Conservation (phyloP, 2,329 filamentous ascomycete genomes). For the Emmonsia crescens region DNA sequence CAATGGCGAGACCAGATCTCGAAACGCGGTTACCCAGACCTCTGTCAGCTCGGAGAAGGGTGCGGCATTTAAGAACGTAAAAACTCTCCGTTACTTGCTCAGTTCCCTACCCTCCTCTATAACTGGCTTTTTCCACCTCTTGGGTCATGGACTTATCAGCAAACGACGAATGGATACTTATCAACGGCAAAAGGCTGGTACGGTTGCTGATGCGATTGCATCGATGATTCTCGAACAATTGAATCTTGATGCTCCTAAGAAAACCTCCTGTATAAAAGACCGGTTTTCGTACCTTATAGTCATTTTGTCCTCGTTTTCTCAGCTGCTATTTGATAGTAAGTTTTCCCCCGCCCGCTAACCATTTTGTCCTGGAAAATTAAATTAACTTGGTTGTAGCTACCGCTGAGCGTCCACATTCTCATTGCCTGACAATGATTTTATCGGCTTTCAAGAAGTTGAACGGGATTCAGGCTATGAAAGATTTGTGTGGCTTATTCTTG, state of each 20-base stretch:
- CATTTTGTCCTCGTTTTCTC: slow-evolving; percentile 64
- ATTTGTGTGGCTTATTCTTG: slow-evolving; percentile 59
- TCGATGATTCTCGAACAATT: slow-evolving; percentile 60
- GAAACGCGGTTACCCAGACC: slow-evolving; percentile 9
- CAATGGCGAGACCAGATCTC: slow-evolving; percentile 14
- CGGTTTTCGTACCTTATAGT: slow-evolving; percentile 70
- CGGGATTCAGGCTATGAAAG: slow-evolving; percentile 63
- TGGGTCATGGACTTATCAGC: slow-evolving; percentile 70
- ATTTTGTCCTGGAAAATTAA: neutral
- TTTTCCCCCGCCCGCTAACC: slow-evolving; percentile 12
- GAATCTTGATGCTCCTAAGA: slow-evolving; percentile 37
- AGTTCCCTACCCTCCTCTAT: slow-evolving; percentile 68
- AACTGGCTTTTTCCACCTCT: slow-evolving; percentile 73
- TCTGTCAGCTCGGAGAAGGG: slow-evolving; percentile 17
- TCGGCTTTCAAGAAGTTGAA: slow-evolving; percentile 74
- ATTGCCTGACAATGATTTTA: slow-evolving; percentile 60
- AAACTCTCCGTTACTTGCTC: slow-evolving; percentile 64
- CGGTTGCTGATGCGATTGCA: slow-evolving; percentile 59
- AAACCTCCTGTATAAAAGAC: slow-evolving; percentile 42
- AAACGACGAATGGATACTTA: slow-evolving; percentile 60
- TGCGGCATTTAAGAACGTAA: slow-evolving; percentile 60
- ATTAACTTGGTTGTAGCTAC: slow-evolving; percentile 22
- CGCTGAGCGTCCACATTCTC: slow-evolving; percentile 40
- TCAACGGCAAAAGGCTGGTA: slow-evolving; percentile 49
- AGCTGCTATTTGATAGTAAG: slow-evolving; percentile 63